These are phyloP conservation scores for Adansonia rubrostipa DNA, from an alignment of 441 rosid species.

Conservation along the genomic window DNA sequence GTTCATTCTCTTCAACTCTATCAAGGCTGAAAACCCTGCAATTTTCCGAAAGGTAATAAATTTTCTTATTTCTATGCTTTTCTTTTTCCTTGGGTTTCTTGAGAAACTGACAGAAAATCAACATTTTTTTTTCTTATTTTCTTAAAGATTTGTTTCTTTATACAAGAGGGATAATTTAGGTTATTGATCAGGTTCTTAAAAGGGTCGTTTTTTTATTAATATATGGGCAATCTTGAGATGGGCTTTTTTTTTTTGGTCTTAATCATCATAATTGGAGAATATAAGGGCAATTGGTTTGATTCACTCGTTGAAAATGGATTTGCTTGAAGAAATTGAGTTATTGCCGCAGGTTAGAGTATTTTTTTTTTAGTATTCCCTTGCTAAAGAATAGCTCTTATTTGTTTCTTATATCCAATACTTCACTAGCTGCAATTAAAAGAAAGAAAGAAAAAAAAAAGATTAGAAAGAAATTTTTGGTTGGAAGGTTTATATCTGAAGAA, in stretches of 20 bases:
- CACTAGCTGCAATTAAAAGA: not conserved
- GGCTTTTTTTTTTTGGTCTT: not conserved
- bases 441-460: not conserved
- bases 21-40: not conserved
- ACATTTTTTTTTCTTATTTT: too few species aligned
- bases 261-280: constrained; percentile 6
- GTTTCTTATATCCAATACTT: not conserved
- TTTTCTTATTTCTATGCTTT: not conserved
- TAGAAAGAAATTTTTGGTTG: not conserved
- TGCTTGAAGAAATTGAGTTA: not conserved
- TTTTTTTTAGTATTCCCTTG: not conserved
- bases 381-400: not conserved
- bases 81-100: not conserved
- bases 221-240: not conserved
- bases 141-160: not conserved
- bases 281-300: not conserved
- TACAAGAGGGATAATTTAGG: not conserved
- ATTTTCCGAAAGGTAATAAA: not conserved
- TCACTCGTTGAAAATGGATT: not conserved
- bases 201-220: not conserved
- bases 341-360: not conserved
- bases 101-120: not conserved
- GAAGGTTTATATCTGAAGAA: not conserved
- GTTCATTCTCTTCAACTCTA: not conserved
- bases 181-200: not conserved